A percentile compares a stretch with the other conserved stretches of the same genome.
Evolutionary conservation across 1,284 basidiomycete species (phyloP).

Genomic region (Rhodotorula glutinis): DNA sequence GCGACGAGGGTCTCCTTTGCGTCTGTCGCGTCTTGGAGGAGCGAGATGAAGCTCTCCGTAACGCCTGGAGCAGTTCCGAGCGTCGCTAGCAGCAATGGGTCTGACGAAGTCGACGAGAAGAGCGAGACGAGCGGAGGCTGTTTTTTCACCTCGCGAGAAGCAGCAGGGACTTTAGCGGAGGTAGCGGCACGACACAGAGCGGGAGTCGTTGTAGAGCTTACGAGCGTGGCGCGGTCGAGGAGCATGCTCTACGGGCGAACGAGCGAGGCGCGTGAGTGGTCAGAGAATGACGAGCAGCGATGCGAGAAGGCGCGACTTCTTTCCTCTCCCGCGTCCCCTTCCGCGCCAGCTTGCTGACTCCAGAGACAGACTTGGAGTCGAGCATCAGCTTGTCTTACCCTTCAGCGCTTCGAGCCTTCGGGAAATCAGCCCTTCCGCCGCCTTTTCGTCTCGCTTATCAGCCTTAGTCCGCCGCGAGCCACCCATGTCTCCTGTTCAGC

Average conservation of each 20-base stretch:
- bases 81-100: constrained; percentile 20
- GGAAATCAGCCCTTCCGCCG: too few species aligned
- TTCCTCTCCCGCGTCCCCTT: too few species aligned
- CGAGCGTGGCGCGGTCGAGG: neutral
- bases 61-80: neutral
- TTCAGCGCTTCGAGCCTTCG: too few species aligned
- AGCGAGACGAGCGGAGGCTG: constrained; percentile 30
- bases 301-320: too few species aligned
- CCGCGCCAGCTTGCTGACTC: too few species aligned
- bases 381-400: too few species aligned
- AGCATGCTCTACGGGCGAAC: neutral
- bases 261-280: neutral
- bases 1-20: constrained; percentile 7
- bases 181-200: neutral
- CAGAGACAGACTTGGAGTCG: too few species aligned
- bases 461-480: too few species aligned
- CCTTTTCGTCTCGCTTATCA: too few species aligned
- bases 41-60: constrained; percentile 28
- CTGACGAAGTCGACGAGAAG: constrained; percentile 34
- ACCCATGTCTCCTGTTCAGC: neutral
- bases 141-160: too few species aligned
- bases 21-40: constrained; percentile 22
- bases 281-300: neutral
- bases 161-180: too few species aligned
- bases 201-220: neutral